Evolutionary conservation across 2,329 filamentous ascomycete genomes (phyloP).

Genomic region (Colletotrichum sp.): DNA sequence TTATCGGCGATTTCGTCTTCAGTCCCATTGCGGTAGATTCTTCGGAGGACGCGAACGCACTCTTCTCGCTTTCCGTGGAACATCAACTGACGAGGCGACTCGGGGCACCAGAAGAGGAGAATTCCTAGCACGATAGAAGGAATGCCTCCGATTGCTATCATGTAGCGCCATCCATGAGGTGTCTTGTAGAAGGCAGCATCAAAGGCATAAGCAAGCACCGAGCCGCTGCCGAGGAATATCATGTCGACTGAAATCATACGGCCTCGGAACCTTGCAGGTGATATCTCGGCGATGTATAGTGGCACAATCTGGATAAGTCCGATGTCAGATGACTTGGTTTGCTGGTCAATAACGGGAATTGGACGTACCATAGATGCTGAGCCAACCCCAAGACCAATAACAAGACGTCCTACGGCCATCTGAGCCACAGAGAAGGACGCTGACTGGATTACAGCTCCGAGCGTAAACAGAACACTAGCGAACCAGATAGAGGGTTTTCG

Average conservation of each 20-base stretch:
- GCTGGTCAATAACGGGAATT: not conserved
- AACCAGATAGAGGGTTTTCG: conserved; percentile 13
- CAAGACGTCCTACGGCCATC: conserved; percentile 24
- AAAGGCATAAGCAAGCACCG: conserved; percentile 26
- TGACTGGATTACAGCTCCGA: conserved; percentile 25
- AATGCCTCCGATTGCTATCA: conserved; percentile 11
- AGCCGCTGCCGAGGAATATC: conserved; percentile 25
- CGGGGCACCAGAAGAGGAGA: conserved; percentile 16
- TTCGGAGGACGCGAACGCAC: conserved; percentile 20
- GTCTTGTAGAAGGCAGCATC: conserved; percentile 38
- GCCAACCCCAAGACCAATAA: conserved; percentile 43
- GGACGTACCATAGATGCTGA: conserved; percentile 44
- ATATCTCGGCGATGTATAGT: conserved; percentile 29
- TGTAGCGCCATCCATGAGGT: conserved; percentile 26
- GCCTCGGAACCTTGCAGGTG: conserved; percentile 25
- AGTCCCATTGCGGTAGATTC: not conserved
- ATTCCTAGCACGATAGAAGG: conserved; percentile 23
- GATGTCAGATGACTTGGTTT: not conserved
- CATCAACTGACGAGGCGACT: conserved; percentile 24
- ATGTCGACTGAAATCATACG: conserved; percentile 29
- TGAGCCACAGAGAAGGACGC: conserved; percentile 22
- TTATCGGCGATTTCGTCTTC: conserved; percentile 33
- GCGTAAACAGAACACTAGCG: conserved; percentile 21
- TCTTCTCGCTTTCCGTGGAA: conserved; percentile 35
- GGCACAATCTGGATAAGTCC: not conserved